Evolutionary conservation across 306 rosid genomes (phyloP), one percentile per base, ranked within the genome.

Genomic region (Trifolium dubium): DNA sequence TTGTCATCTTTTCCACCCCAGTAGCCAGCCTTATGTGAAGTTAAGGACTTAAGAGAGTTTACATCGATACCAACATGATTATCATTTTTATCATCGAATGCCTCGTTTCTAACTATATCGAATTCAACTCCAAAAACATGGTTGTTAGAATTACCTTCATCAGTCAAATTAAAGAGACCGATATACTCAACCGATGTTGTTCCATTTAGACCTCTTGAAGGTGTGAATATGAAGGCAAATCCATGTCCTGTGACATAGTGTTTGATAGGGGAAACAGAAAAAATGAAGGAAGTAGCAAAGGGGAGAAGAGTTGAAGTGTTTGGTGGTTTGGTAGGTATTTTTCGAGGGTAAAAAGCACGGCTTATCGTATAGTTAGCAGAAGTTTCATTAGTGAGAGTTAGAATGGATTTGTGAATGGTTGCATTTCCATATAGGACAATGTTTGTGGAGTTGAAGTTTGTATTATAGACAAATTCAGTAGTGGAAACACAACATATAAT

Each of bases 221-320:
- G 85, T 43, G 82, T 63, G 71, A 89, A 76, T 8, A 85, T 6
- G 79, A 86, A 83, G 74, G 69, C 84, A 37, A 89, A 80, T 34
- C 89, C 91, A 62, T 85, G 83, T 31, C 86, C 88, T 34, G 85
- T 68, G 18, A 80, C 64, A 30, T 43, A 51, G 80, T 77, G 13
- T 62, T 78, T 15, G 8, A 73, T 14, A 3, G 83, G 66, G 7
- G 83, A 70, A 34, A 86, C 50, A 2, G 87, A 82, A 85, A 86
- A 88, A 65, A 84, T 83, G 77, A 84, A 88, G 74, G 88, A 86
- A 74, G 93, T 82, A 31, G 85, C 83, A 74, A 89, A 89, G 10
- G 89, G 73, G 65, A 83, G 77, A 30, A 68, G 51, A 19, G 77
- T 11, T 54, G 86, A 80, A 40, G 86, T 73, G 72, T 82, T 73